Conservation (phyloP, 441 rosid species). For the Populus hybrid region DNA sequence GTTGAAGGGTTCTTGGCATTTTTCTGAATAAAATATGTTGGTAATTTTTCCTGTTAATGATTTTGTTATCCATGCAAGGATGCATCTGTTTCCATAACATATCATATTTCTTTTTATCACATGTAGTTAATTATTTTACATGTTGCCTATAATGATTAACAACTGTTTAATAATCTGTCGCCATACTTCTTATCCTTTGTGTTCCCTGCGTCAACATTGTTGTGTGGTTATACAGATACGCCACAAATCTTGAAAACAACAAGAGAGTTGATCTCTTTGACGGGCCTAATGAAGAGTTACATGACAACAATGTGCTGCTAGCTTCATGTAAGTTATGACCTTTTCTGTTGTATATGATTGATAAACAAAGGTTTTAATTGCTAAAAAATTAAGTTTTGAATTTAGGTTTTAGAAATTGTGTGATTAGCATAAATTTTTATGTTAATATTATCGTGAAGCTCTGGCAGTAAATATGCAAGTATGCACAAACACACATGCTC, state of each 20-base stretch:
- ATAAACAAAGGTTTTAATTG: not conserved
- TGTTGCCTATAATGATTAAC: not conserved
- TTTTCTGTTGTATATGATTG: not conserved
- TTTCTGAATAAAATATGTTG: too few relatives aligned
- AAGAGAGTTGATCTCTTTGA: constrained; percentile 85
- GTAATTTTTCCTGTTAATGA: too few relatives aligned
- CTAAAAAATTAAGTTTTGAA: not conserved
- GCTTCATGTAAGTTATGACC: constrained; percentile 64
- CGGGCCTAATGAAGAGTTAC: constrained; percentile 62
- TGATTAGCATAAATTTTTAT: not conserved
- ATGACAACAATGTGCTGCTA: constrained; percentile 77
- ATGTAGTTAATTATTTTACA: not conserved
- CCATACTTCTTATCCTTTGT: not conserved
- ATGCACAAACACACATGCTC: not conserved
- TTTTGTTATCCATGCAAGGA: too few relatives aligned
- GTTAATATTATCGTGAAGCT: not conserved
- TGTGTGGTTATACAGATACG: constrained; percentile 45
- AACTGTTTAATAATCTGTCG: not conserved
- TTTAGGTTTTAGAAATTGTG: not conserved
- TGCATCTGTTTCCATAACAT: too few relatives aligned
- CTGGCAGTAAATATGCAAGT: not conserved
- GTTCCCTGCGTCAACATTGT: constrained; percentile 7
- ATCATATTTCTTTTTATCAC: too few relatives aligned
- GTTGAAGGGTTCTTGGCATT: too few relatives aligned
- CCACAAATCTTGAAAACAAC: constrained; percentile 77